These are phyloP conservation scores for Oryza longistaminata DNA, from an alignment of 176 grass and related monocot genomes.

Conservation along the genomic window DNA sequence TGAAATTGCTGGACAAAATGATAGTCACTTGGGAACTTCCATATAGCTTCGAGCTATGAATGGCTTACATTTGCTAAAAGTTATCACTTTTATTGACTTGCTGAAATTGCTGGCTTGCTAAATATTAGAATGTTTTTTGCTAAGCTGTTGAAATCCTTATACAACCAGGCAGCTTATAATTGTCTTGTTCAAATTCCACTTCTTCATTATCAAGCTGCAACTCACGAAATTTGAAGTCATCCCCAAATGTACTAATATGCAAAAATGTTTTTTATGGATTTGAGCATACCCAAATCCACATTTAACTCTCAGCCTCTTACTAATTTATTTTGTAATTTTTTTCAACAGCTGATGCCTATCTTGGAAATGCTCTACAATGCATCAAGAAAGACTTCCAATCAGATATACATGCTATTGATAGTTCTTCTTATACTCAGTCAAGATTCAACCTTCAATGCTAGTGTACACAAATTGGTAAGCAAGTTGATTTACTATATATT, in stretches of 20 bases:
- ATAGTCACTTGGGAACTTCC: conserved; percentile 1
- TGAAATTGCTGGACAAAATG: conserved; percentile 1
- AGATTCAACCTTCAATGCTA: conserved; percentile 98
- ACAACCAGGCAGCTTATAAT: background rate
- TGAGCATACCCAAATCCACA: background rate
- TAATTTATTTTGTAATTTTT: conserved; percentile 25
- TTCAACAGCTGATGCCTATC: conserved; percentile 82
- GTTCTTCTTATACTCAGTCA: conserved; percentile 99
- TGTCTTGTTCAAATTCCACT: background rate
- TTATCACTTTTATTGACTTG: background rate
- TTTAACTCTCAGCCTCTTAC: background rate
- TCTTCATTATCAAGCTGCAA: background rate
- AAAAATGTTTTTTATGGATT: background rate
- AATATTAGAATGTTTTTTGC: background rate
- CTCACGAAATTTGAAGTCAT: background rate
- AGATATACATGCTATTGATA: conserved; percentile 97
- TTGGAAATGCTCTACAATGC: conserved; percentile 98
- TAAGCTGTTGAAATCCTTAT: background rate
- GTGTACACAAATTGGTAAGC: conserved; percentile 93
- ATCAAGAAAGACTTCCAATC: conserved; percentile 94
- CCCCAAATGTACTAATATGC: background rate
- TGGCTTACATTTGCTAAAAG: conserved; percentile 8
- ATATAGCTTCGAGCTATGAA: background rate
- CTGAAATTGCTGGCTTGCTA: conserved; percentile 5
- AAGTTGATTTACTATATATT: conserved; percentile 32